Evolutionary conservation across 2,329 filamentous ascomycete species (phyloP).

Genomic region (Fusarium sp.): DNA sequence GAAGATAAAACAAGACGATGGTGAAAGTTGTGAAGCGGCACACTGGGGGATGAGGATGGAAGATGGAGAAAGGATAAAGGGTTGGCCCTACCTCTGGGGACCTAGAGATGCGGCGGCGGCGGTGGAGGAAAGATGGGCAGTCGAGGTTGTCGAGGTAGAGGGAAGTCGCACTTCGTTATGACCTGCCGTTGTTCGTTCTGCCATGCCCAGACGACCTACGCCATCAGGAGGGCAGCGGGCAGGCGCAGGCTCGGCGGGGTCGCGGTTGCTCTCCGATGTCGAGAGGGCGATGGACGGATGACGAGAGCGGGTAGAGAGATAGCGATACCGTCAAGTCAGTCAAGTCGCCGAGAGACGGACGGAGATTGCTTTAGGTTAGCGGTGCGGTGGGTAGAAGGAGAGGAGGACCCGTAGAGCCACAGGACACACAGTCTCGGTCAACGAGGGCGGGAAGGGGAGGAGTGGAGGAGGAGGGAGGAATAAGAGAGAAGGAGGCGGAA

Average conservation of each 20-base stretch:
- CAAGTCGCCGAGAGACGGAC: slow-evolving; percentile 23
- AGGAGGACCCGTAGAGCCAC: slow-evolving; percentile 2
- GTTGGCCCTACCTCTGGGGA: slow-evolving; percentile 48
- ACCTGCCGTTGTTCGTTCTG: slow-evolving; percentile 73
- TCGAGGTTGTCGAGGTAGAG: slow-evolving; percentile 56
- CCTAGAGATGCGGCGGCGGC: slow-evolving; percentile 41
- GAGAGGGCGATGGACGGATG: slow-evolving; percentile 38
- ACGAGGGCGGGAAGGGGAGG: slow-evolving; percentile 12
- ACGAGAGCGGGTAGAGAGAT: slow-evolving; percentile 27
- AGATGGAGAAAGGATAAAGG: slow-evolving; percentile 38
- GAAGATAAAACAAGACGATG: slow-evolving; percentile 20
- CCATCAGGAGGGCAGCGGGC: slow-evolving; percentile 68
- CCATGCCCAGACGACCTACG: slow-evolving; percentile 76
- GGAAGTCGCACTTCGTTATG: slow-evolving; percentile 71
- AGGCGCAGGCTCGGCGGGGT: slow-evolving; percentile 51
- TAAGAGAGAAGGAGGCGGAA: slow-evolving; percentile 19
- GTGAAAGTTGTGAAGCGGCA: slow-evolving; percentile 11
- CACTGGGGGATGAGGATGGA: slow-evolving; percentile 33
- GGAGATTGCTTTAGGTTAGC: slow-evolving; percentile 11
- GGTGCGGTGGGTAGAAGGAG: slow-evolving; percentile 11
- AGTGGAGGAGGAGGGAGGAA: slow-evolving; percentile 9
- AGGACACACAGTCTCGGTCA: slow-evolving; percentile 20
- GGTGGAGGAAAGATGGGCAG: slow-evolving; percentile 46
- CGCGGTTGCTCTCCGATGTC: slow-evolving; percentile 37
- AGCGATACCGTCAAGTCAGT: slow-evolving; percentile 29